These are phyloP conservation scores for Emergomyces orientalis DNA, from an alignment of 2,329 filamentous ascomycete genomes.

Conservation along the genomic window DNA sequence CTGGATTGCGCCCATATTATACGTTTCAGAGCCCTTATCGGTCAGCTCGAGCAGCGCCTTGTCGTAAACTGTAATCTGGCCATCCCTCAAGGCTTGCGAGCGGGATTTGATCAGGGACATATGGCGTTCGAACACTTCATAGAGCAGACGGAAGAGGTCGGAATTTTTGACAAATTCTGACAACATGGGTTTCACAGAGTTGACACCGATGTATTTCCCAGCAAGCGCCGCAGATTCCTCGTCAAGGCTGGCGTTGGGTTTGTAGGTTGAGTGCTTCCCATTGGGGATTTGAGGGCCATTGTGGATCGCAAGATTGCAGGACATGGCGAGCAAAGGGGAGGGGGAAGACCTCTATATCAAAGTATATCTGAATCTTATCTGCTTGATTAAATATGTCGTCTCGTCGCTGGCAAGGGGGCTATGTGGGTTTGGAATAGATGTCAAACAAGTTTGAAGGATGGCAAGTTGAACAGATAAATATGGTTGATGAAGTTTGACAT, in stretches of 20 bases:
- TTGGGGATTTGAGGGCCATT: neutral
- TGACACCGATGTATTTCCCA: slow-evolving; percentile 20
- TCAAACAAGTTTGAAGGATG: neutral
- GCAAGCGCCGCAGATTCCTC: slow-evolving; percentile 22
- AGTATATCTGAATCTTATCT: neutral
- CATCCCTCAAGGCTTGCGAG: slow-evolving; percentile 27
- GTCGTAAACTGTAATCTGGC: slow-evolving; percentile 35
- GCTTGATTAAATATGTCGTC: neutral
- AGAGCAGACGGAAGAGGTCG: slow-evolving; percentile 21
- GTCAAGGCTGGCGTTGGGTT: slow-evolving; percentile 1
- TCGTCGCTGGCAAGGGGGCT: neutral
- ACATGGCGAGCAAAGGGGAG: neutral
- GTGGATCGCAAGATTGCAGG: neutral
- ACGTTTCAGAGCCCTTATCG: slow-evolving; percentile 23
- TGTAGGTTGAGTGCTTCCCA: neutral
- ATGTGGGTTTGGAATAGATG: neutral
- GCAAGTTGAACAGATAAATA: neutral
- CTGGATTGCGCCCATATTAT: slow-evolving; percentile 27
- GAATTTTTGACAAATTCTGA: slow-evolving; percentile 23
- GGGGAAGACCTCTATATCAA: neutral
- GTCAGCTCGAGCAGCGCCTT: slow-evolving; percentile 30
- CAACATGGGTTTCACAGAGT: slow-evolving; percentile 23
- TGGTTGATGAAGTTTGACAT: neutral
- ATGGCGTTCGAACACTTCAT: slow-evolving; percentile 28
- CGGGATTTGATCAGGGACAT: slow-evolving; percentile 28